Base-by-base conservation (phyloP, 2,329 filamentous ascomycete species). In the Colletotrichum shisoi region DNA sequence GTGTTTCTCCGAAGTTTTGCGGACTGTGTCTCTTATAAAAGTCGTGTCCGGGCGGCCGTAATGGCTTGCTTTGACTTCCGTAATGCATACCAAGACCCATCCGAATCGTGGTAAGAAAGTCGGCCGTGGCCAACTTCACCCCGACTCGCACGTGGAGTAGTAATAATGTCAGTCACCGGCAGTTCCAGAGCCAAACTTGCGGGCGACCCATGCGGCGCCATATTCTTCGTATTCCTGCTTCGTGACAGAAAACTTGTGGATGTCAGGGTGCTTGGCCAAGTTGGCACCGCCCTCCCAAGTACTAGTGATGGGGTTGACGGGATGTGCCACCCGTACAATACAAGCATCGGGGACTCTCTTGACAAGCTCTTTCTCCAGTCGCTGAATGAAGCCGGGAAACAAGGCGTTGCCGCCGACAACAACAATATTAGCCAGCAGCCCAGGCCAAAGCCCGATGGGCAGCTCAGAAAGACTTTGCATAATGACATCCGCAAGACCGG, bases 171-270 rank as follows among this genome's bases (percentile, higher is more conserved):
- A 68, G 17, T 60, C 54, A n/a, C 44, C 27, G 17, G 61, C 44
- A 24, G 39, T 60, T 45, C 81, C 80, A 9, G 74, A 71, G 0
- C 81, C 81, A 75, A 96, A 95, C 74, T 87, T 92, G 73, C 87
- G 89, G 34, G 87, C 87, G 27, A 91, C 84, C 91, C 92, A 94
- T 1, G 80, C 82, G 62, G 85, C 87, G 9, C 95, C 95, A 74
- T 93, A 80, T 77, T 99, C 95, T 58, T 95, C 88, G 76, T 99
- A 99, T 75, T 99, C 93, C 69, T 91, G 86, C 75, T 91, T 92
- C 0, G 92, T 95, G n/a, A 97, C 91, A 2, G 88, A 85, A 13
- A 93, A 78, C 56, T 84, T 84, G 68, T 88, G 84, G 58, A 96
- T 81, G 45, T 91, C 84, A 48, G 83, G 82, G 72, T 94, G 89